phyloP scores from a whole-genome alignment of 495 filamentous ascomycete species.

The Entonaema liquescens region DNA sequence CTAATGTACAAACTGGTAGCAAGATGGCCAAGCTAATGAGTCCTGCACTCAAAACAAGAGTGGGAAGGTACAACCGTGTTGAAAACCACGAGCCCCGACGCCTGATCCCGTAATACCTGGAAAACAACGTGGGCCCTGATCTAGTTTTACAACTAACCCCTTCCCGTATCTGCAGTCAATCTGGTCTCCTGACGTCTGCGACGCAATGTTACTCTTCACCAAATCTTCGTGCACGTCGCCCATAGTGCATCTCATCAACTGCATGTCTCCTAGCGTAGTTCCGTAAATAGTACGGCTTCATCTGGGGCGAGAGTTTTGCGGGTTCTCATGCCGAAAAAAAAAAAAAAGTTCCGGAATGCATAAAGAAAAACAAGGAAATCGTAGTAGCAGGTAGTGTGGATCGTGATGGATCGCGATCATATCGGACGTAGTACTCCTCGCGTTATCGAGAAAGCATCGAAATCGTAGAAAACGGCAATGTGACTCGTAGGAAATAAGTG shows the following conservation, averaged over 20 bases:
- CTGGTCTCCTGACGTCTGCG: conserved; percentile 35
- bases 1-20: conserved; percentile 37
- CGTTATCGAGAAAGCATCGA: conserved; percentile 28
- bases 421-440: conserved; percentile 27
- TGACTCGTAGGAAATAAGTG: conserved; percentile 28
- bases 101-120: conserved; percentile 27
- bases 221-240: conserved; percentile 12
- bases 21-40: conserved; percentile 38
- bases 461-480: conserved; percentile 31
- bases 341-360: conserved; percentile 9
- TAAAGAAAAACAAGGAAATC: conserved; percentile 29
- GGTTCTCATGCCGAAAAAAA: not conserved
- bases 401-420: conserved; percentile 36
- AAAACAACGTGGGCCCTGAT: conserved; percentile 25
- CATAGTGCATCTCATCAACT: conserved; percentile 19
- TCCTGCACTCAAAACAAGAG: conserved; percentile 24
- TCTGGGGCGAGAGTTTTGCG: not conserved
- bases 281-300: conserved; percentile 2
- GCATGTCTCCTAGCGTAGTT: not conserved
- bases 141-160: conserved; percentile 11
- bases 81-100: conserved; percentile 33
- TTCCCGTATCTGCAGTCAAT: conserved; percentile 37
- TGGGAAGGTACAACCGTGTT: conserved; percentile 21
- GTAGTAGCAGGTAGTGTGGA: conserved; percentile 24
- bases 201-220: conserved; percentile 14